Base-by-base conservation (phyloP, 2,329 filamentous ascomycete species). In the Ophiostoma piceae region DNA sequence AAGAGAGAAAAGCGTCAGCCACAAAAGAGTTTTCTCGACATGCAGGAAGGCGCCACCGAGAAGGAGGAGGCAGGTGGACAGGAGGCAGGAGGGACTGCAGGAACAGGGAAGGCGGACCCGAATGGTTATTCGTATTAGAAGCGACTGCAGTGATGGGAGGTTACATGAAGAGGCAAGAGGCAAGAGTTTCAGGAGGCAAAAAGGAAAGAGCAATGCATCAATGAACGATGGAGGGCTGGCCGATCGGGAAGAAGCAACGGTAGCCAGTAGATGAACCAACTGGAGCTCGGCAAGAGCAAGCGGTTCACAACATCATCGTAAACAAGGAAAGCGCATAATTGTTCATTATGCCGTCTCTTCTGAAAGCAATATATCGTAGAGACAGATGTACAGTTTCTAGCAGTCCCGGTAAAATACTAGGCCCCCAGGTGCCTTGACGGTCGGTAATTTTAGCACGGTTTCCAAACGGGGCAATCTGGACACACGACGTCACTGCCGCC, bases 1-100 rank as follows among this genome's bases (percentile, higher is more conserved):
- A 62, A 29, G 22, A 62, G 57, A 16, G 14, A 22, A 22, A 29
- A 62, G 26, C 57, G 14, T 62, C 57, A 62, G 57, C 57, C 57
- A 29, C 57, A 35, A 62, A 32, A 29, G 57, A 62, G 57, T 16
- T 62, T 62, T 62, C 5, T 62, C 57, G 26, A 62, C 26, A 29
- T 62, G 57, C 57, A 62, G 57, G 22, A 57, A 57, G 51, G 51
- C 16, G 51, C 51, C 51, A 6, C 51, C 51, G 51, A 57, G 22
- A 26, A 57, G 26, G 57, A 26, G 51, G 22, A 29, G 26, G 26
- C 26, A 29, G 26, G 26, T 29, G 26, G 26, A 29, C n/a, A 26
- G n/a, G 7, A 57, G 22, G n/a, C n/a, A 57, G 51, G n/a, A 47
- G 43, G 43, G 43, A 47, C 16, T 47, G 6, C 43, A 47, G 43